phyloP scores from a whole-genome alignment of 2,329 filamentous ascomycete species.

The Laburnicola sp. region DNA sequence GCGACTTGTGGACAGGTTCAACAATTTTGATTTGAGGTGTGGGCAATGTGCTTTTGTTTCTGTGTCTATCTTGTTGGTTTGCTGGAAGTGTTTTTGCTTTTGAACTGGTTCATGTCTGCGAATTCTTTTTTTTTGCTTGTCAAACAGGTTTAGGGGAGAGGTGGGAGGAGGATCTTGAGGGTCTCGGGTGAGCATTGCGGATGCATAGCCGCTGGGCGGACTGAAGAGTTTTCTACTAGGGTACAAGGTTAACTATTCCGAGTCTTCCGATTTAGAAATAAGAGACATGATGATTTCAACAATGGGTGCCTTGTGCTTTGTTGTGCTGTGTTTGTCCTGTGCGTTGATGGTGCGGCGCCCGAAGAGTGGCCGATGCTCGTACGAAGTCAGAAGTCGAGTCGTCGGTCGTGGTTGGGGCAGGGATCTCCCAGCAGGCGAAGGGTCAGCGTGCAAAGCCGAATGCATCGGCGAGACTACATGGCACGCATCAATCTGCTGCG shows the following conservation, averaged over 20 bases:
- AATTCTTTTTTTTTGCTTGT: conserved; percentile 17
- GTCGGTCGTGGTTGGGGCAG: too few species aligned
- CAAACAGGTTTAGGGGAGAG: neutral
- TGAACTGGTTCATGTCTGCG: conserved; percentile 14
- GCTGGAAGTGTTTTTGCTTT: conserved; percentile 9
- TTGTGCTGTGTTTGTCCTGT: neutral
- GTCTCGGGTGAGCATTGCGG: conserved; percentile 19
- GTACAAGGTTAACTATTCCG: conserved; percentile 20
- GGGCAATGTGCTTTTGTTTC: conserved; percentile 19
- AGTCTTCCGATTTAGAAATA: conserved; percentile 29
- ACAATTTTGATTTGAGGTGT: conserved; percentile 18
- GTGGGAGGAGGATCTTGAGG: conserved; percentile 1
- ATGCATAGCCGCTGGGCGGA: conserved; percentile 39
- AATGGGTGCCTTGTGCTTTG: neutral
- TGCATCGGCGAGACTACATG: too few species aligned
- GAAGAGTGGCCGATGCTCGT: too few species aligned
- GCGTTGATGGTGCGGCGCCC: too few species aligned
- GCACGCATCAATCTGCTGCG: too few species aligned
- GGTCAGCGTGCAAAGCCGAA: too few species aligned
- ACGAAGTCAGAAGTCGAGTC: too few species aligned
- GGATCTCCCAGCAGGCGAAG: too few species aligned
- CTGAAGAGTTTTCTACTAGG: conserved; percentile 27
- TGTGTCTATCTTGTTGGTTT: conserved; percentile 10
- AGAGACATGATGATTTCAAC: conserved; percentile 30
- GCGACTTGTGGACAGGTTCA: conserved; percentile 26